Evolutionary conservation across 2,329 filamentous ascomycete genomes (phyloP).

Genomic region (Teratosphaeria destructans): DNA sequence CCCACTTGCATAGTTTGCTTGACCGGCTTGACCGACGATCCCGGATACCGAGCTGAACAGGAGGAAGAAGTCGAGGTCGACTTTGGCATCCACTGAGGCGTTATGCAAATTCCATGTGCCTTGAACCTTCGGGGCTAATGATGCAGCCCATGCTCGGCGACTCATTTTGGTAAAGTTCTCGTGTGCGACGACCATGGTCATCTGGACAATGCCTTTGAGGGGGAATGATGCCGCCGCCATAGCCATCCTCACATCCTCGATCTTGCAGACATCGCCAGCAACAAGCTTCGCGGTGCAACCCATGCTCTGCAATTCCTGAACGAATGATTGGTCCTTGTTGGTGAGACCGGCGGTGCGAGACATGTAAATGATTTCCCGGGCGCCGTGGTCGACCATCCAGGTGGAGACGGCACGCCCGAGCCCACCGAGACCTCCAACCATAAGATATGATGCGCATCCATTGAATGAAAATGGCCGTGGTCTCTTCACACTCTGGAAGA

Average conservation of each 20-base stretch:
- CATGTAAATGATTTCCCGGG: slow-evolving; percentile 8
- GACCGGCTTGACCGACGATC: slow-evolving; percentile 46
- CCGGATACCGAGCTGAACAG: slow-evolving; percentile 45
- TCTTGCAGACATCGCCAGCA: neutral
- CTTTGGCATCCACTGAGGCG: neutral
- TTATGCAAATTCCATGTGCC: slow-evolving; percentile 34
- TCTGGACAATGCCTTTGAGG: slow-evolving; percentile 2
- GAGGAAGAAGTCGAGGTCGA: slow-evolving; percentile 33
- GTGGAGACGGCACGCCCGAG: slow-evolving; percentile 10
- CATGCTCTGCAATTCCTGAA: slow-evolving; percentile 1
- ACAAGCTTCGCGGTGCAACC: neutral
- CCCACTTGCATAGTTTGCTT: slow-evolving; percentile 49
- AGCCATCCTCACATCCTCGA: slow-evolving; percentile 1
- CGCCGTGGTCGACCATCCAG: slow-evolving; percentile 12
- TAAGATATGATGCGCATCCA: slow-evolving; percentile 9
- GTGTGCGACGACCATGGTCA: slow-evolving; percentile 3
- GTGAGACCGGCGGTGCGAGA: slow-evolving; percentile 5
- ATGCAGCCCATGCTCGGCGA: neutral
- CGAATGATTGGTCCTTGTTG: neutral
- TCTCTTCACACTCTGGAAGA: neutral
- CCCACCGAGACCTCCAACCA: slow-evolving; percentile 17
- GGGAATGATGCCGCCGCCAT: slow-evolving; percentile 2
- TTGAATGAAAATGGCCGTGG: neutral
- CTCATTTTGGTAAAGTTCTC: slow-evolving; percentile 1
- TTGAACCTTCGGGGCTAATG: neutral